phyloP scores from a whole-genome alignment of 129 eudicot genomes.

The Smallanthus sonchifolius region DNA sequence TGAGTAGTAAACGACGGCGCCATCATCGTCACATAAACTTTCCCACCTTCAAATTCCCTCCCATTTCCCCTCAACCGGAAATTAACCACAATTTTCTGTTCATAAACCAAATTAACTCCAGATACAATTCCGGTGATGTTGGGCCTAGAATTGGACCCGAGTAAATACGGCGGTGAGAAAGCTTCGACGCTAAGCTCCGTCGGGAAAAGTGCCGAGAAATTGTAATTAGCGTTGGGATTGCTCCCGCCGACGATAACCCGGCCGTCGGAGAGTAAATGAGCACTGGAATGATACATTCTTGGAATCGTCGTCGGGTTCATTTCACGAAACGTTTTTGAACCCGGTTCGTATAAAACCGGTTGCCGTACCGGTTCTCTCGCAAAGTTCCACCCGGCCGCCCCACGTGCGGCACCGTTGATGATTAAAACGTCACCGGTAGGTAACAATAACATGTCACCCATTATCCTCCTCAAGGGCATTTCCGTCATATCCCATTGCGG shows the following conservation, averaged over 20 bases:
- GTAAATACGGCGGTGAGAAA: conserved; percentile 43
- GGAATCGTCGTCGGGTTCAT: conserved; percentile 42
- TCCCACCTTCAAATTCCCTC: conserved; percentile 1
- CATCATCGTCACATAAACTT: conserved; percentile 37
- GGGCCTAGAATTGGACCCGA: conserved; percentile 23
- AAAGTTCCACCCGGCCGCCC: conserved; percentile 62
- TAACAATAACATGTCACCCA: conserved; percentile 74
- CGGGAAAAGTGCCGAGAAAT: conserved; percentile 40
- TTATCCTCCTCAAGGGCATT: conserved; percentile 54
- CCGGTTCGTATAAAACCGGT: conserved; percentile 52
- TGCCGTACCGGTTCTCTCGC: conserved; percentile 44
- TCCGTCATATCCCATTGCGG: conserved; percentile 60
- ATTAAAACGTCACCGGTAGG: conserved; percentile 62
- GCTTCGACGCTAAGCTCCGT: conserved; percentile 49
- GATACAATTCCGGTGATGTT: conserved; percentile 26
- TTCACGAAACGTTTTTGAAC: conserved; percentile 26
- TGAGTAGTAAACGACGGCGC: conserved; percentile 50
- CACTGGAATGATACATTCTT: conserved; percentile 63
- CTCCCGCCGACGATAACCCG: conserved; percentile 67
- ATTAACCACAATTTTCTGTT: conserved; percentile 16
- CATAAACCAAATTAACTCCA: conserved; percentile 13
- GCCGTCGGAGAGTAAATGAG: conserved; percentile 56
- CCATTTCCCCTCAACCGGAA: conserved; percentile 21
- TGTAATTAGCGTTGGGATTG: conserved; percentile 36
- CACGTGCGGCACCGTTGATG: conserved; percentile 54